Conservation (phyloP, 768 basidiomycete species). For the Hypsizygus marmoreus region DNA sequence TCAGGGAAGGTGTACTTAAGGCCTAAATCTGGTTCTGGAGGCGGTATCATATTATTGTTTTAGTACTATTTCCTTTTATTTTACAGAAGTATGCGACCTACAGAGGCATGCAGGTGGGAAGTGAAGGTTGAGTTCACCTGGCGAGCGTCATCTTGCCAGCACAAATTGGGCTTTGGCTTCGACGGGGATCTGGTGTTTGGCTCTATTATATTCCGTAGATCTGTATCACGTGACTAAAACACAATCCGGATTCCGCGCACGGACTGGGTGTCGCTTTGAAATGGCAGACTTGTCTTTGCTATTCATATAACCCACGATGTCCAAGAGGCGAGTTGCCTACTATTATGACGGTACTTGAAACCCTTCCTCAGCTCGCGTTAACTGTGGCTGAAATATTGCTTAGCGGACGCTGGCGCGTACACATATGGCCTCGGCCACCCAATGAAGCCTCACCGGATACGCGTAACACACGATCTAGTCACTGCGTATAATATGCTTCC, state of each 20-base stretch:
- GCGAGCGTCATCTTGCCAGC: background rate
- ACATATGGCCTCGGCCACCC: conserved; percentile 88
- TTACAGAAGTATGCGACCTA: too few species aligned
- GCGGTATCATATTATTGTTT: too few species aligned
- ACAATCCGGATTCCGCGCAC: background rate
- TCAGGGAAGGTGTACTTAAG: too few species aligned
- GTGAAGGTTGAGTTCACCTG: background rate
- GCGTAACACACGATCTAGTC: conserved; percentile 90
- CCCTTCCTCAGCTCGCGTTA: background rate
- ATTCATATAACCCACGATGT: conserved; percentile 44
- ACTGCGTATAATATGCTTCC: conserved; percentile 91
- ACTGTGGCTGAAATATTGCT: conserved; percentile 2
- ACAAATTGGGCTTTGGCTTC: background rate
- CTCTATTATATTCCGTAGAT: conserved; percentile 1
- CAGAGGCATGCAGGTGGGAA: background rate
- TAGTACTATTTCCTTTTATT: too few species aligned
- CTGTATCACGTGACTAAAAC: conserved; percentile 3
- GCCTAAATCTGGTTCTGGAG: too few species aligned
- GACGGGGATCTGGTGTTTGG: background rate
- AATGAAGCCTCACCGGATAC: conserved; percentile 96
- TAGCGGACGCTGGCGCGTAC: conserved; percentile 71
- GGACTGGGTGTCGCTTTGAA: background rate
- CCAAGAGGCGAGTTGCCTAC: conserved; percentile 74
- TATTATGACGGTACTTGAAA: conserved; percentile 75
- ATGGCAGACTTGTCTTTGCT: conserved; percentile 5